These are phyloP conservation scores for Boletus tomentosulus DNA, from an alignment of 768 basidiomycete species.

Conservation along the genomic window DNA sequence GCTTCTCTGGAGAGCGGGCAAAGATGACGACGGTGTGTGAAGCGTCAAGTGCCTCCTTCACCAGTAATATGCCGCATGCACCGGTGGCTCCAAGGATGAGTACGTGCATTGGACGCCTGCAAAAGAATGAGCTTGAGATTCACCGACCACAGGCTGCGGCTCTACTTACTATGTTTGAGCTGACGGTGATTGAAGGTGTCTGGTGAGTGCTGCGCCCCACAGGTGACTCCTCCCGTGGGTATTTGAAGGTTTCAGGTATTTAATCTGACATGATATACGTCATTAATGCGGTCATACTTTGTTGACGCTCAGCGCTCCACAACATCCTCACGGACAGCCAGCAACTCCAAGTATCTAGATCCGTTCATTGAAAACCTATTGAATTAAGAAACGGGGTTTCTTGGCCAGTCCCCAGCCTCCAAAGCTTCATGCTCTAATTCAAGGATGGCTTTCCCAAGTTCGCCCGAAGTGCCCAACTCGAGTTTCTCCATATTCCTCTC, in stretches of 20 bases:
- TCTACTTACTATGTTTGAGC: no score
- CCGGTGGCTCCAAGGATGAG: slow-evolving; percentile 74
- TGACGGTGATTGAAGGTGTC: no score
- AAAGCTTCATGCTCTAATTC: slow-evolving; percentile 44
- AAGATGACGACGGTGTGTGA: slow-evolving; percentile 52
- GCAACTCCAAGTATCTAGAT: no score
- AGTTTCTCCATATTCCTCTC: slow-evolving; percentile 47
- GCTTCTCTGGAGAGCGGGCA: slow-evolving; percentile 60
- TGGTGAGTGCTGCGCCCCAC: no score
- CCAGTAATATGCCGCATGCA: slow-evolving; percentile 51
- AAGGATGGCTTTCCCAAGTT: slow-evolving; percentile 45
- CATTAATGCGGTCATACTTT: no score
- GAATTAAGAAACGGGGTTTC: background rate
- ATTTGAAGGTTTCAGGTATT: no score
- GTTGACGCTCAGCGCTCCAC: no score
- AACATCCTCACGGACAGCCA: no score
- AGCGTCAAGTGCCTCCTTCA: slow-evolving; percentile 48
- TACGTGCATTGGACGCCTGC: slow-evolving; percentile 37
- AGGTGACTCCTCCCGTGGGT: no score
- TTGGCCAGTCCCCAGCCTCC: slow-evolving; percentile 40
- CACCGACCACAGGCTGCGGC: no score
- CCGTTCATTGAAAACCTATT: no score
- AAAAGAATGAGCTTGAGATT: background rate
- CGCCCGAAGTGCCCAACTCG: slow-evolving; percentile 39
- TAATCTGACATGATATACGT: no score